Evolutionary conservation across 352 stramenopile genomes (phyloP).

Genomic region (Aphanomyces stellatus): DNA sequence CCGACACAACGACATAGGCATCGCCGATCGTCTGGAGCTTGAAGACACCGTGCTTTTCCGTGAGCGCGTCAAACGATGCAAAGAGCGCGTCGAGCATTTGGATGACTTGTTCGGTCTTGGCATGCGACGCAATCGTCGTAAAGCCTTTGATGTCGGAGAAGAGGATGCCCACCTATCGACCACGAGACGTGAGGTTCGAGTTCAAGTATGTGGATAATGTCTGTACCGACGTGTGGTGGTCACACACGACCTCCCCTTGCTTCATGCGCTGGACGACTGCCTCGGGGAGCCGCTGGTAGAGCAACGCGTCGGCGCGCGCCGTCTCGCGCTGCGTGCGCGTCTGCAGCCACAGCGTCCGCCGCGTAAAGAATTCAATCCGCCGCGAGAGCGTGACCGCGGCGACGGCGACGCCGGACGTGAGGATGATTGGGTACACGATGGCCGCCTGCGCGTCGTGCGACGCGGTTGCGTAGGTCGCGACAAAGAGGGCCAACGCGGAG

Average conservation of each 20-base stretch:
- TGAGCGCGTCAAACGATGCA: conserved; percentile 86
- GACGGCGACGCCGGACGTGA: conserved; percentile 66
- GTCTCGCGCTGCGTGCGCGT: conserved; percentile 73
- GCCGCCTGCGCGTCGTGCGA: neutral
- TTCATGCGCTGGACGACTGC: conserved; percentile 79
- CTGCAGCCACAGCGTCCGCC: conserved; percentile 78
- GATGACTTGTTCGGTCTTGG: conserved; percentile 80
- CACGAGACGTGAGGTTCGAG: neutral
- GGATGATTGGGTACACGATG: conserved; percentile 58
- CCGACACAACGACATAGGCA: conserved; percentile 86
- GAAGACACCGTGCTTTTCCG: conserved; percentile 86
- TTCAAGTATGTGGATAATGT: neutral
- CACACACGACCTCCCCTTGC: conserved; percentile 69
- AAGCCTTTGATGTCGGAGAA: conserved; percentile 91
- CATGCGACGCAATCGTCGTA: conserved; percentile 79
- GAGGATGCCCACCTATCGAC: conserved; percentile 72
- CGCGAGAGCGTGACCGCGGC: conserved; percentile 65
- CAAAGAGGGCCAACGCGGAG: neutral
- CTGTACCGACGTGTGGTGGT: conserved; percentile 42
- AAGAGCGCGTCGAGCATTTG: conserved; percentile 88
- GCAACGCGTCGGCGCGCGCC: conserved; percentile 63
- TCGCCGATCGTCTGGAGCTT: conserved; percentile 93
- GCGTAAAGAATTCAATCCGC: conserved; percentile 73
- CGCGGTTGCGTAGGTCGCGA: no score
- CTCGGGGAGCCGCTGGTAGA: conserved; percentile 82